These are phyloP conservation scores for Pyrenophora graminea DNA, from an alignment of 2,329 filamentous ascomycete species.

Conservation along the genomic window DNA sequence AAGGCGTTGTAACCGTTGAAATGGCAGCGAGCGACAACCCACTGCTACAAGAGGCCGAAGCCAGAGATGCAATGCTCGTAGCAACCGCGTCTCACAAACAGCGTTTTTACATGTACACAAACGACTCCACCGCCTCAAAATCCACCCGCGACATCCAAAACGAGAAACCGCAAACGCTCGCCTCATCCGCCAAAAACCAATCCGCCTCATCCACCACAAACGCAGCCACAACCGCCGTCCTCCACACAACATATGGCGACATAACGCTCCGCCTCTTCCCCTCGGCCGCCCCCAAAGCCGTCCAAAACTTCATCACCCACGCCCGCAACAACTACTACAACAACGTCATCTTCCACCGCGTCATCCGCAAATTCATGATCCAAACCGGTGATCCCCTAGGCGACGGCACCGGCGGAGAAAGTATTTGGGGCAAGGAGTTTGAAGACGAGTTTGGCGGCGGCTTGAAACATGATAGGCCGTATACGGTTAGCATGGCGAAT, in stretches of 20 bases:
- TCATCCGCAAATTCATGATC: slow-evolving; percentile 99
- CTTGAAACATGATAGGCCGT: slow-evolving; percentile 91
- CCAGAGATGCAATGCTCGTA: slow-evolving; percentile 85
- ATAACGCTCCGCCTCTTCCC: slow-evolving; percentile 93
- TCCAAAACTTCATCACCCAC: slow-evolving; percentile 97
- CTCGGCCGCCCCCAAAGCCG: slow-evolving; percentile 87
- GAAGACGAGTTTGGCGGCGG: slow-evolving; percentile 85
- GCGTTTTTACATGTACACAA: slow-evolving; percentile 98
- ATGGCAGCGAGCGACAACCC: slow-evolving; percentile 98
- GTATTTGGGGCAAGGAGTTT: slow-evolving; percentile 90
- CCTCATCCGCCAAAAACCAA: slow-evolving; percentile 26
- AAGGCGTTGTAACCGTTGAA: slow-evolving; percentile 87
- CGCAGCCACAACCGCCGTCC: slow-evolving; percentile 73
- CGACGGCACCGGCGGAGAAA: slow-evolving; percentile 87
- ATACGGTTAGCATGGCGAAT: slow-evolving; percentile 97
- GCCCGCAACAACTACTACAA: slow-evolving; percentile 93
- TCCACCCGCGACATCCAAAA: slow-evolving; percentile 85
- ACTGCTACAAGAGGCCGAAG: slow-evolving; percentile 87
- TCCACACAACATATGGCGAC: slow-evolving; percentile 93
- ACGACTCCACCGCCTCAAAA: slow-evolving; percentile 67
- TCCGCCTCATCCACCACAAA: too few relatives aligned
- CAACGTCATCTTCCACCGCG: slow-evolving; percentile 93
- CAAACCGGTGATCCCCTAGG: slow-evolving; percentile 84
- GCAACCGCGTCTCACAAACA: slow-evolving; percentile 83
- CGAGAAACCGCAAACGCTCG: slow-evolving; percentile 77